A percentile compares a stretch with the other conserved stretches of the same genome.
Evolutionary conservation across 805 yeast species (phyloP).

Genomic region (Candida gorgasii): DNA sequence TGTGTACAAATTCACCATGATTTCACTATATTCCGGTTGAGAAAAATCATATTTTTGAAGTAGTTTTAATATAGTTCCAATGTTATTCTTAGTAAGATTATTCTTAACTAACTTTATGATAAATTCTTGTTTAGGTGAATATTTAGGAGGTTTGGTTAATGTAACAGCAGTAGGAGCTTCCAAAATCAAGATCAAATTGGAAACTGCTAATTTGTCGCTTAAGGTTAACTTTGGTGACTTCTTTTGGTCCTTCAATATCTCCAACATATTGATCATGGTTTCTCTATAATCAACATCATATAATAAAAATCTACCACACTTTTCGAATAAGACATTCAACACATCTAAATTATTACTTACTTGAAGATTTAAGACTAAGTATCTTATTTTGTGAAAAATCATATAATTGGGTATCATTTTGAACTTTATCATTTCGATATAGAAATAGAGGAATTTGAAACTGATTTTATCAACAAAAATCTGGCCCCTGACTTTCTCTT

Average conservation of each 20-base stretch:
- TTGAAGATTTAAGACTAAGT: conserved; percentile 52
- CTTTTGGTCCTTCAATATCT: conserved; percentile 50
- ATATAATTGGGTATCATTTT: conserved; percentile 69
- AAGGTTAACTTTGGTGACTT: conserved; percentile 51
- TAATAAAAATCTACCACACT: conserved; percentile 66
- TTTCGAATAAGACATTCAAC: conserved; percentile 68
- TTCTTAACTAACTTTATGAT: conserved; percentile 44
- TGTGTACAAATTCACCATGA: conserved; percentile 45
- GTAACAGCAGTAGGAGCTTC: conserved; percentile 50
- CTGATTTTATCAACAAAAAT: conserved; percentile 52
- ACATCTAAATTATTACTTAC: conserved; percentile 66
- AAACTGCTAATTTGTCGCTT: conserved; percentile 59
- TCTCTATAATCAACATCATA: conserved; percentile 55
- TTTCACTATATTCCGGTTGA: conserved; percentile 30
- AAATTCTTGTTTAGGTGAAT: conserved; percentile 33
- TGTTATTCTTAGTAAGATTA: conserved; percentile 45
- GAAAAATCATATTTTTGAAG: conserved; percentile 52
- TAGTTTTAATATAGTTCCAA: conserved; percentile 20
- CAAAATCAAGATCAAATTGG: conserved; percentile 53
- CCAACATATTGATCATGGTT: conserved; percentile 65
- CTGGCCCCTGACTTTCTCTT: conserved; percentile 60
- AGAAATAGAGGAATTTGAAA: conserved; percentile 59
- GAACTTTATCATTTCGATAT: conserved; percentile 77
- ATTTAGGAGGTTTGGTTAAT: conserved; percentile 5
- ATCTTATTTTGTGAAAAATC: conserved; percentile 70